Evolutionary conservation across 192 early-diverging fungal species (phyloP).

Genomic region (Radiomyces spectabilis): DNA sequence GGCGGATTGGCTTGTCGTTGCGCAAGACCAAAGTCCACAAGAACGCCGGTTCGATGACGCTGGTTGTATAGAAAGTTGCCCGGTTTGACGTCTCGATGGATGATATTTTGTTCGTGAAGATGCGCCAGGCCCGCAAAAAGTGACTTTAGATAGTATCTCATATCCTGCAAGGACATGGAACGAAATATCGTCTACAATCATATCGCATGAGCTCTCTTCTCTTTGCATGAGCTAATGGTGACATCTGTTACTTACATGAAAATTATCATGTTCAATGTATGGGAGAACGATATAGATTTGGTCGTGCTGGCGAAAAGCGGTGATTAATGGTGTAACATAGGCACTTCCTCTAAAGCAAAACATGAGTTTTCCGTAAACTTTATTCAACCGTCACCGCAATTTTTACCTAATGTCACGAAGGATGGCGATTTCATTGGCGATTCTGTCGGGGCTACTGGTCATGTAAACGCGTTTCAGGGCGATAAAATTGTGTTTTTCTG

Average conservation of each 20-base stretch:
- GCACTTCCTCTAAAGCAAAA: slow-evolving; percentile 44
- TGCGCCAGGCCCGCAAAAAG: slow-evolving; percentile 66
- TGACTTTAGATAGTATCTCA: slow-evolving; percentile 67
- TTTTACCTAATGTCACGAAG: slow-evolving; percentile 54
- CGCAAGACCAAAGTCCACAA: slow-evolving; percentile 93
- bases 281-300: slow-evolving; percentile 80
- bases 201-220: too few species aligned
- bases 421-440: slow-evolving; percentile 78
- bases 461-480: slow-evolving; percentile 87
- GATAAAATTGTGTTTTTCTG: slow-evolving; percentile 30
- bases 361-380: too few species aligned
- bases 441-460: slow-evolving; percentile 71
- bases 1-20: slow-evolving; percentile 28
- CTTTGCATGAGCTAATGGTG: too few species aligned
- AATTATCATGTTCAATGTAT: slow-evolving; percentile 78
- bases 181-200: too few species aligned
- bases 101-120: slow-evolving; percentile 61
- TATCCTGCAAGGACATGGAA: slow-evolving; percentile 53
- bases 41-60: slow-evolving; percentile 58
- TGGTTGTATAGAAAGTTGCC: slow-evolving; percentile 88
- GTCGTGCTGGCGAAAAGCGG: slow-evolving; percentile 69
- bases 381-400: too few species aligned
- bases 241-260: slow-evolving; percentile 64
- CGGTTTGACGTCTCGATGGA: slow-evolving; percentile 94
- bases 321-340: slow-evolving; percentile 72